Evolutionary conservation across 768 basidiomycete species (phyloP).

Genomic region (Xanthoconium purpureum): DNA sequence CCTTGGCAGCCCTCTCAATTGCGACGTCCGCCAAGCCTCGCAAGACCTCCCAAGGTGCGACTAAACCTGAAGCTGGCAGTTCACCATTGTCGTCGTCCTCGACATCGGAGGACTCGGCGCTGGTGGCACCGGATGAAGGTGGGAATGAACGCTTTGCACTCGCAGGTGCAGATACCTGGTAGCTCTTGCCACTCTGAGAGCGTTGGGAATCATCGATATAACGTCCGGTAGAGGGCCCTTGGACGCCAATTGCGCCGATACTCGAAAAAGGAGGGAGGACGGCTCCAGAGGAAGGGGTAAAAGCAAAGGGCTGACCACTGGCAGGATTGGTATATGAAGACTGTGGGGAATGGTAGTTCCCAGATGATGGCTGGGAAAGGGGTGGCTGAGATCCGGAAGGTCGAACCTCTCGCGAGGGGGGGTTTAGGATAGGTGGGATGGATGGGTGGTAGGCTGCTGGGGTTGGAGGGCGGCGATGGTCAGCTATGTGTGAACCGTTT

Average conservation of each 20-base stretch:
- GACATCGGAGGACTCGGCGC: conserved; percentile 79
- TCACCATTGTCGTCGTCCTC: conserved; percentile 82
- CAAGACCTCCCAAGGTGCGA: conserved; percentile 85
- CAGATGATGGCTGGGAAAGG: conserved; percentile 28
- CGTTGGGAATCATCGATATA: conserved; percentile 44
- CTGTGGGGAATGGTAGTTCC: conserved; percentile 45
- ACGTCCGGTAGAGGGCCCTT: conserved; percentile 55
- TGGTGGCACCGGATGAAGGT: conserved; percentile 64
- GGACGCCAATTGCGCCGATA: conserved; percentile 53
- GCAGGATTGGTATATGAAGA: conserved; percentile 43
- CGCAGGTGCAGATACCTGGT: conserved; percentile 30
- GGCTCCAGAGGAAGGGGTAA: conserved; percentile 47
- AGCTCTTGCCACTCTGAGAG: conserved; percentile 30
- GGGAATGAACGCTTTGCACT: conserved; percentile 60
- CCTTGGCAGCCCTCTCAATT: conserved; percentile 75
- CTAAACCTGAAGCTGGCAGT: conserved; percentile 74
- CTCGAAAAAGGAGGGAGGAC: conserved; percentile 71
- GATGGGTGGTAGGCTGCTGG: conserved; percentile 28
- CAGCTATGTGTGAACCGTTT: conserved; percentile 30
- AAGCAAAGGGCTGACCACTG: conserved; percentile 29
- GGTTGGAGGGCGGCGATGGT: conserved; percentile 31
- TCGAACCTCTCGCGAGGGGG: conserved; percentile 32
- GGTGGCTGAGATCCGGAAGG: conserved; percentile 35
- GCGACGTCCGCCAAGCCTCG: conserved; percentile 80
- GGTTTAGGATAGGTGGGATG: conserved; percentile 32